phyloP scores from a whole-genome alignment of 140 eudicot genomes.

The Cichorium intybus region DNA sequence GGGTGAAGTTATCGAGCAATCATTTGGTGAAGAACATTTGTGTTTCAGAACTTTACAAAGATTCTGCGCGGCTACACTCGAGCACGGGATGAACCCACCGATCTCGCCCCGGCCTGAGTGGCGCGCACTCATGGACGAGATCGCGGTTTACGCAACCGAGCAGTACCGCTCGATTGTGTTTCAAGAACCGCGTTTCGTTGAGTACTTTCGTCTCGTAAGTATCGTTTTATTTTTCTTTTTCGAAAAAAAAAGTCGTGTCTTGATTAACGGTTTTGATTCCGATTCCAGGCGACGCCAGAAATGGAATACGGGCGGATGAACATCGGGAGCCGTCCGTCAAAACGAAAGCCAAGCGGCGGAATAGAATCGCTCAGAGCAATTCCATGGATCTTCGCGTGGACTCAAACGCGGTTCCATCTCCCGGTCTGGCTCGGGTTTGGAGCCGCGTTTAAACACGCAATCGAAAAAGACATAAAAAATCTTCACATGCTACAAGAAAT shows the following conservation, averaged over 20 bases:
- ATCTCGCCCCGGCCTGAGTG: constrained; percentile 92
- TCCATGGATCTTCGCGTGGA: constrained; percentile 99
- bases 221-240: background rate
- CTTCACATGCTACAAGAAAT: constrained; percentile 82
- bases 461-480: constrained; percentile 62
- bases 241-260: too few relatives aligned
- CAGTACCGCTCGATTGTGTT: constrained; percentile 88
- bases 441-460: constrained; percentile 77
- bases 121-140: constrained; percentile 97
- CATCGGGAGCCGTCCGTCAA: constrained; percentile 98
- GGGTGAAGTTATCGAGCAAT: constrained; percentile 97
- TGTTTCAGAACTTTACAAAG: constrained; percentile 97
- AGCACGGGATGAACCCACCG: constrained; percentile 98
- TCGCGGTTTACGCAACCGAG: constrained; percentile 86
- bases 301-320: constrained; percentile 96
- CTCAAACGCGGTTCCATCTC: constrained; percentile 95
- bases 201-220: constrained; percentile 97
- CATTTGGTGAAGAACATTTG: constrained; percentile 96
- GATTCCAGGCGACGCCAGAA: constrained; percentile 90
- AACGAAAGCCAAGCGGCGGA: constrained; percentile 96
- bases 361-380: constrained; percentile 98
- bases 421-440: constrained; percentile 99
- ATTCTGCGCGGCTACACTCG: constrained; percentile 94
- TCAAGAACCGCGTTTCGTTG: constrained; percentile 94
- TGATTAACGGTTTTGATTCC: background rate